A percentile compares a stretch with the other conserved stretches of the same genome.
Evolutionary conservation across 2,329 filamentous ascomycete genomes (phyloP).

Genomic region (Monosporascus ibericus): DNA sequence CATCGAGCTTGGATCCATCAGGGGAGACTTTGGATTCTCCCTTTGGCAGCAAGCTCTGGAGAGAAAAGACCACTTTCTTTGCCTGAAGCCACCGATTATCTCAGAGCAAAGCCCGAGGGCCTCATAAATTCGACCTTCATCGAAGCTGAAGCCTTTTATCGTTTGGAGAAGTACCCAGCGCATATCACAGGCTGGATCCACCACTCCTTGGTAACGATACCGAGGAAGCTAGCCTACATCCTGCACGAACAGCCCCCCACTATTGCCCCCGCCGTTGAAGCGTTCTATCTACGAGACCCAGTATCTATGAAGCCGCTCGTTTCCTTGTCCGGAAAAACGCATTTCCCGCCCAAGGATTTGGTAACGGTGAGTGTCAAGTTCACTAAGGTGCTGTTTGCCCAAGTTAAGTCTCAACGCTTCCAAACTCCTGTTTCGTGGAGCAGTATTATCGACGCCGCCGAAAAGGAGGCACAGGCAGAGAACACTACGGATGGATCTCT

Average conservation of each 20-base stretch:
- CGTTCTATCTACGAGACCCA: slow-evolving; percentile 87
- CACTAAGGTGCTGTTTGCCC: slow-evolving; percentile 84
- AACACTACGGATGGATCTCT: slow-evolving; percentile 15
- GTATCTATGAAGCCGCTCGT: slow-evolving; percentile 65
- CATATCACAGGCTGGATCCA: slow-evolving; percentile 74
- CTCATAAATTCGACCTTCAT: slow-evolving; percentile 68
- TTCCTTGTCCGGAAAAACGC: slow-evolving; percentile 44
- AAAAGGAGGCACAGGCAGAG: slow-evolving; percentile 11
- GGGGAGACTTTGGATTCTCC: slow-evolving; percentile 69
- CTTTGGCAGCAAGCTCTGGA: slow-evolving; percentile 36
- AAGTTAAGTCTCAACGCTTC: slow-evolving; percentile 82
- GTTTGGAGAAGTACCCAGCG: slow-evolving; percentile 74
- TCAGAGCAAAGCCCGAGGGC: slow-evolving; percentile 48
- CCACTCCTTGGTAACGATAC: slow-evolving; percentile 65
- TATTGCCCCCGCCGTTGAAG: slow-evolving; percentile 78
- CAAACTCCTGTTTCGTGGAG: slow-evolving; percentile 52
- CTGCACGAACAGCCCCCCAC: slow-evolving; percentile 69
- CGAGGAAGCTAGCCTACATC: slow-evolving; percentile 74
- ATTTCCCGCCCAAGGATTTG: slow-evolving; percentile 72
- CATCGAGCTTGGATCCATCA: slow-evolving; percentile 86
- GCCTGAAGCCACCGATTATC: slow-evolving; percentile 54
- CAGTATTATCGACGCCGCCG: slow-evolving; percentile 25
- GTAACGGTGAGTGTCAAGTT: slow-evolving; percentile 76
- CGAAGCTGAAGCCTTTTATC: slow-evolving; percentile 86
- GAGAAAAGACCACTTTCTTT: slow-evolving; percentile 47